A percentile compares a stretch with the other conserved stretches of the same genome.
Evolutionary conservation across 768 basidiomycete genomes (phyloP).

Genomic region (Auriscalpium vulgare): DNA sequence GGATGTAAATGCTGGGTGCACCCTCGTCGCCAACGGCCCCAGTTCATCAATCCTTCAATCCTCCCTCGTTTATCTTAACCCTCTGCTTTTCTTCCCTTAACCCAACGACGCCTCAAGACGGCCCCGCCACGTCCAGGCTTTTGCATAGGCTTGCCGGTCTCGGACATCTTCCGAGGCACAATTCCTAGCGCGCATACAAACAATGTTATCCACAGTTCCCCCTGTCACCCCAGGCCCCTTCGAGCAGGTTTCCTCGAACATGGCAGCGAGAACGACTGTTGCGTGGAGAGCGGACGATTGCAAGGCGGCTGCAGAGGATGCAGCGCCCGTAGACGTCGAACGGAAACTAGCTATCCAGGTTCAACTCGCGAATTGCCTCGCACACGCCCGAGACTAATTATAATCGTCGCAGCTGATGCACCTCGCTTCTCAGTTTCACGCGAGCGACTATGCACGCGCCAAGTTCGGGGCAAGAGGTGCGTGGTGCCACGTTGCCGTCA

Average conservation of each 20-base stretch:
- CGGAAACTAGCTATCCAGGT: constrained; percentile 14
- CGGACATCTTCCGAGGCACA: not conserved
- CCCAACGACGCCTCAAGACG: too few relatives aligned
- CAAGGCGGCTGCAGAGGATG: not conserved
- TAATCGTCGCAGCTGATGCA: constrained; percentile 10
- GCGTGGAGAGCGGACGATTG: not conserved
- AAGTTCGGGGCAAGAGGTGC: constrained; percentile 14
- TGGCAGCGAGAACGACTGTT: not conserved
- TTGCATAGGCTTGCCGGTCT: not conserved
- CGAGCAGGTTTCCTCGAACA: not conserved
- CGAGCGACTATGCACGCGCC: constrained; percentile 14
- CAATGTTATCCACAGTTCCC: not conserved
- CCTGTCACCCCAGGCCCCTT: not conserved
- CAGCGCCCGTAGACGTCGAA: not conserved
- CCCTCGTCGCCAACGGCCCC: too few relatives aligned
- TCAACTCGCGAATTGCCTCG: not conserved
- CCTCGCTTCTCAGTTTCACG: constrained; percentile 16
- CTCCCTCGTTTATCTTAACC: too few relatives aligned
- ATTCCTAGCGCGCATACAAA: not conserved
- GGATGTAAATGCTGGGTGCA: too few relatives aligned
- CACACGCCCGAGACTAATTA: not conserved
- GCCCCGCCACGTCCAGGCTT: not conserved
- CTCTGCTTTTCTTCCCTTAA: too few relatives aligned
- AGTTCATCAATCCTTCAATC: too few relatives aligned
- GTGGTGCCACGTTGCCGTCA: not conserved